Base-by-base conservation (phyloP, 768 basidiomycete genomes). In the Termitomyces sp. region DNA sequence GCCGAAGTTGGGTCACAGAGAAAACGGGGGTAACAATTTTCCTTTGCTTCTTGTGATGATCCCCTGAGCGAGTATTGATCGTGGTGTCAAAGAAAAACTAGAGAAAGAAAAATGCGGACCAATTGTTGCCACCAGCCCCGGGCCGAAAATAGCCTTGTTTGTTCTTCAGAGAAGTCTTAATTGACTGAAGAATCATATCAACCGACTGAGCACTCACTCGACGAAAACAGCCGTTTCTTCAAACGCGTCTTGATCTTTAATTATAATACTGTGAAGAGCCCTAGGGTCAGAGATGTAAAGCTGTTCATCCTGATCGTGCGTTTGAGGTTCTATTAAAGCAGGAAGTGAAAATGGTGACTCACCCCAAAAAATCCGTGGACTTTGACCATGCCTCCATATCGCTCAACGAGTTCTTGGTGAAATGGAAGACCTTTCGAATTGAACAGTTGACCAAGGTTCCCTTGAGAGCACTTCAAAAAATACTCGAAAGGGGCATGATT, bases 1-100 rank as follows among this genome's bases (percentile, higher is more conserved):
- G 67, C 20, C 78, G 76, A 36, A 84, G 69, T 51, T 81, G 78
- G 5, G 75, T 68, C 5, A 72, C 70, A 1, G 79, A 78, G 63
- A 84, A 83, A 9, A 81, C 73, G 3, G 80, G 77, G 50, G 69
- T 75, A 46, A 82, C 75, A 41, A 81, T 70, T 64, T 81, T 81
- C 20, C 82, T 71, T 65, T 83, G 81, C 28, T 71, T 71, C 66
- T 75, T 75, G 63, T 83, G 82, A 63, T 76, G 65, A 64, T 74
- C 68, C 59, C 82, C 76, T 74, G 50, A 20, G n/a, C 56, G 6
- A 36, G 4, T 1, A 47, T 54, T 47, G 49, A 41, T 28, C 32
- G n/a, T 53, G 5, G 32, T 53, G 23, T 23, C 23, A 23, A 55
- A 46, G 8, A 53, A 20, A 32, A 32, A 14, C 35, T 9, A 26